These are phyloP conservation scores for Acacia concinna DNA, from an alignment of 331 rosid genomes.

Conservation along the genomic window DNA sequence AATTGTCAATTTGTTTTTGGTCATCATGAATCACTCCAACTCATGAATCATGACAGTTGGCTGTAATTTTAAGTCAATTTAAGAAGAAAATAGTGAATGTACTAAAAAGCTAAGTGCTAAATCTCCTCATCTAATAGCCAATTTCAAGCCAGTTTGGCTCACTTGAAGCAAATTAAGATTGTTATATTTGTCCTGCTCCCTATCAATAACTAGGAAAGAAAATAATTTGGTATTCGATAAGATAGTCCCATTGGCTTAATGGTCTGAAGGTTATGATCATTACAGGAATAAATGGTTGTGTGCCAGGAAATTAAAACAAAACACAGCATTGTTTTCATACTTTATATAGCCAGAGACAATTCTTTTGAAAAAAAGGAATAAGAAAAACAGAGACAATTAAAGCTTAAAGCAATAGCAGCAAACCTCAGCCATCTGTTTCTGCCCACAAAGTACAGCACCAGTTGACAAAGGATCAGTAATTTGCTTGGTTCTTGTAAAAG, in stretches of 20 bases:
- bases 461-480: slow-evolving; percentile 61
- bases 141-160: slow-evolving; percentile 10
- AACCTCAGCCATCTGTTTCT: slow-evolving; percentile 95
- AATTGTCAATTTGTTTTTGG: not conserved
- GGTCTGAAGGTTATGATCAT: not conserved
- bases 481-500: slow-evolving; percentile 72
- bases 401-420: not conserved
- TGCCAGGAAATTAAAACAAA: not conserved
- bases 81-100: slow-evolving; percentile 7
- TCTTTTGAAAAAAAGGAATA: not conserved
- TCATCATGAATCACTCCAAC: not conserved
- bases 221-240: not conserved
- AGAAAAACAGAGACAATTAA: not conserved
- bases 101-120: not conserved
- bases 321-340: not conserved
- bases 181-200: slow-evolving; percentile 2
- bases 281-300: not conserved
- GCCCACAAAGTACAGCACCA: slow-evolving; percentile 86
- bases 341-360: not conserved
- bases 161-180: slow-evolving; percentile 8
- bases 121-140: not conserved
- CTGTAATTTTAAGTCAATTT: slow-evolving; percentile 7
- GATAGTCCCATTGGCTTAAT: not conserved
- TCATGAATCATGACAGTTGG: not conserved
- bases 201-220: not conserved